Percentiles rank a stretch among this genome's conserved stretches.
Conservation (phyloP, 2,329 filamentous ascomycete genomes). For the Fusarium austroafricanum region DNA sequence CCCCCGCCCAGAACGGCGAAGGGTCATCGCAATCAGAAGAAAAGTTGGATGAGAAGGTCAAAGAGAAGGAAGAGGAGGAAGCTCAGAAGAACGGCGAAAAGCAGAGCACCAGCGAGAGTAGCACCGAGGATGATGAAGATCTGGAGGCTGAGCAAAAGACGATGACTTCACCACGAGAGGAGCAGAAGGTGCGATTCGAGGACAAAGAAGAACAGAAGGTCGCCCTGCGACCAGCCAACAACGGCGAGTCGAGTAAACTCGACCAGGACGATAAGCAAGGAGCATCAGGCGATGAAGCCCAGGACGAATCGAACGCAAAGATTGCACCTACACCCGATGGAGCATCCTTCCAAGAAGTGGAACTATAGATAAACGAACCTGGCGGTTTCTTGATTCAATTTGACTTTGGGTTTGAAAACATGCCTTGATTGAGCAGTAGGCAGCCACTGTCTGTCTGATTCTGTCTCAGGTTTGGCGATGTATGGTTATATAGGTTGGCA, state of each 20-base stretch:
- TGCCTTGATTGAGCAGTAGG: conserved; percentile 12
- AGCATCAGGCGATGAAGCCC: conserved; percentile 50
- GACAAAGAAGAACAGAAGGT: conserved; percentile 67
- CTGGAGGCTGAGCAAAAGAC: conserved; percentile 53
- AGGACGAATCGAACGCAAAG: conserved; percentile 53
- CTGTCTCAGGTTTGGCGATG: conserved; percentile 17
- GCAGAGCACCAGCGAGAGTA: conserved; percentile 35
- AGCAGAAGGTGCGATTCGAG: conserved; percentile 68
- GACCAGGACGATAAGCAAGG: conserved; percentile 47
- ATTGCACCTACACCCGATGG: conserved; percentile 64
- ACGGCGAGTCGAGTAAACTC: conserved; percentile 48
- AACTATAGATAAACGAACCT: conserved; percentile 56
- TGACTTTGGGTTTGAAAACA: conserved; percentile 10
- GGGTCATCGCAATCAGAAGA: conserved; percentile 44
- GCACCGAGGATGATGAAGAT: conserved; percentile 41
- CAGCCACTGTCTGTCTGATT: conserved; percentile 15
- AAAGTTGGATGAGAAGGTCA: conserved; percentile 45
- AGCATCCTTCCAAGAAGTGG: conserved; percentile 73
- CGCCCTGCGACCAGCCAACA: conserved; percentile 57
- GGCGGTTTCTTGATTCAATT: conserved; percentile 5
- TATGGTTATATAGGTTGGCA: conserved; percentile 27
- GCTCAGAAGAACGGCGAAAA: conserved; percentile 35
- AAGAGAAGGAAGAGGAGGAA: conserved; percentile 41
- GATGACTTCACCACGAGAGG: conserved; percentile 53
- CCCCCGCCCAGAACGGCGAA: conserved; percentile 39